Percentiles rank a stretch among this genome's conserved stretches.
Conservation (phyloP, 495 filamentous ascomycete genomes). For the Aspergillus campestris region DNA sequence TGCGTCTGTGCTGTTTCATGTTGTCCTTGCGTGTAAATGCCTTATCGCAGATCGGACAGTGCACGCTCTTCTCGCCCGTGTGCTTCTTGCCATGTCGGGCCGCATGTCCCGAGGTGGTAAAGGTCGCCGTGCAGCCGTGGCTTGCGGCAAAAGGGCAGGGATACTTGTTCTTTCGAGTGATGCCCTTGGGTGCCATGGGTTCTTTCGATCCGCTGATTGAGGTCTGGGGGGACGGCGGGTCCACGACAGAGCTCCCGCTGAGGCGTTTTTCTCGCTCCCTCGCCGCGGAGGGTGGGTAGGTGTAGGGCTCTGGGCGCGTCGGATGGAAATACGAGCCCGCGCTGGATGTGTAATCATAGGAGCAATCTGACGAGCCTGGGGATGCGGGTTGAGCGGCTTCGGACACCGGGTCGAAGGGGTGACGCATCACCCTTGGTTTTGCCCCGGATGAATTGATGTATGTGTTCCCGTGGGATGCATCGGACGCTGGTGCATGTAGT, state of each 20-base stretch:
- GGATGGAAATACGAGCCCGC: conserved; percentile 11
- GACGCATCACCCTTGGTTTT: conserved; percentile 18
- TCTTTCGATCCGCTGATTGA: conserved; percentile 16
- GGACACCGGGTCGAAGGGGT: conserved; percentile 21
- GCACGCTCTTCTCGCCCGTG: conserved; percentile 88
- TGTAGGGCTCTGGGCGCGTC: conserved; percentile 11
- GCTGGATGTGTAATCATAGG: conserved; percentile 27
- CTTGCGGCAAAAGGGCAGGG: conserved; percentile 50
- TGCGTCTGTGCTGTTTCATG: conserved; percentile 95
- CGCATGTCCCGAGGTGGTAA: conserved; percentile 93
- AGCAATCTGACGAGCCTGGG: conserved; percentile 32
- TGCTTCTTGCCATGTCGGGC: conserved; percentile 97
- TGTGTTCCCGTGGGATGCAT: conserved; percentile 15
- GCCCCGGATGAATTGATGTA: conserved; percentile 22
- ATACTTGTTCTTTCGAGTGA: conserved; percentile 43
- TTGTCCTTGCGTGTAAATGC: conserved; percentile 96
- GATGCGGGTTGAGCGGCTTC: conserved; percentile 24
- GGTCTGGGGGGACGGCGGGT: conserved; percentile 19
- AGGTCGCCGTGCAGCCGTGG: conserved; percentile 69
- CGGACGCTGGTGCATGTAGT: conserved; percentile 12
- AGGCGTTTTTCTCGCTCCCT: conserved; percentile 22
- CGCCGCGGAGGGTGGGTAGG: conserved; percentile 8
- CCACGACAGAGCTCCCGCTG: conserved; percentile 16
- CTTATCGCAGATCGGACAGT: conserved; percentile 84
- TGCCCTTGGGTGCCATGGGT: conserved; percentile 10